Base-by-base conservation (phyloP, 2,329 filamentous ascomycete genomes). In the Alternaria incomplexa region DNA sequence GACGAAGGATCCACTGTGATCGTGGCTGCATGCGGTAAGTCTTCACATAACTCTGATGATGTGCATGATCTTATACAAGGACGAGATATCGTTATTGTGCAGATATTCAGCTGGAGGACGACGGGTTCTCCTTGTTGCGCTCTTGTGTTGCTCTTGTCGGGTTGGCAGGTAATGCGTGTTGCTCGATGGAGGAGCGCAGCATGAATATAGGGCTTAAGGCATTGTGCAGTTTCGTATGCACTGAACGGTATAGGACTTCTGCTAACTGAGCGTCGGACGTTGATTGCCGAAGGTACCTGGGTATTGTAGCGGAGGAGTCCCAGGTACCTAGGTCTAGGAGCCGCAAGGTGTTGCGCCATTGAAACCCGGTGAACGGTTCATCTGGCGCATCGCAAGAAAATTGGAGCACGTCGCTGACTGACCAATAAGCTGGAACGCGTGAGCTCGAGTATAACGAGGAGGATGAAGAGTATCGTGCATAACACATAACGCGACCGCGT, bases 11-110 rank as follows among this genome's bases (percentile, higher is more conserved):
- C 56, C 40, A 55, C 52, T 45, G 40, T 51, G 56, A 62, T 30
- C 17, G 36, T 46, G 30, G 13, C 59, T 23, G 53, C 36, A 52
- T 36, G 26, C 28, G 53, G 44, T 30, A 62, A 17, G 51, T 43
- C 32, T 45, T 25, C 43, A 12, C 47, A 52, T 44, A 52, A 40
- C 23, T 46, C 58, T 46, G 50, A 11, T 45, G 4, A 40, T 40
- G 36, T 57, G 63, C 63, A 63, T 61, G 44, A 56, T 40, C n/a
- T 40, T 40, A 40, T 40, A 40, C 36, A 55, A 56, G 23, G n/a
- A 54, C 55, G 23, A 58, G 23, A 13, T 59, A 26, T 25, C 15
- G 52, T 9, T 56, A 23, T 50, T 62, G 40, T 23, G 28, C 26
- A 30, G 43, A 17, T 55, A 12, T 36, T 11, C 17, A 4, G 20